phyloP scores from a whole-genome alignment of 208 protist genomes.

The Tritrichomonas foetus region DNA sequence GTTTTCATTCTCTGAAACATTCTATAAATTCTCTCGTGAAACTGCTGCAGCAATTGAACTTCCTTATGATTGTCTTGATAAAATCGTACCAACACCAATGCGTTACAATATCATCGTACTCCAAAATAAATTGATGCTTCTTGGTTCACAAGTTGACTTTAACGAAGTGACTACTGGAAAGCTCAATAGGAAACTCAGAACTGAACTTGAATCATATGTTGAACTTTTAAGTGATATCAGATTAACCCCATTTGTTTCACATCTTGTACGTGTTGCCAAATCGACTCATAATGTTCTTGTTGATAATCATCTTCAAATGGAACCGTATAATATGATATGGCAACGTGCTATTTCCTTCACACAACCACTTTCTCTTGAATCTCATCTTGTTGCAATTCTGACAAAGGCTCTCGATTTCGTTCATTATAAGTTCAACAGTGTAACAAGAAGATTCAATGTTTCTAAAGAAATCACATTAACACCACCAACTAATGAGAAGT shows the following conservation, averaged over 20 bases:
- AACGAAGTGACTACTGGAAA: slow-evolving; percentile 4
- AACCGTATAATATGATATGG: neutral
- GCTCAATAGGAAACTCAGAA: neutral
- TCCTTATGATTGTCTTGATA: neutral
- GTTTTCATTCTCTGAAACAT: slow-evolving; percentile 10
- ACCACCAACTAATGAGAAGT: neutral
- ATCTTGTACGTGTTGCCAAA: neutral
- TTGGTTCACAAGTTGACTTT: neutral
- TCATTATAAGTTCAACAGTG: neutral
- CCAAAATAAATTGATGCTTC: neutral
- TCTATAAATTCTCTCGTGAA: neutral
- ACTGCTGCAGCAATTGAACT: neutral
- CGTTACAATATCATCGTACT: neutral
- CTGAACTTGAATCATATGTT: neutral
- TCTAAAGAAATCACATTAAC: neutral
- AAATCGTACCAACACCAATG: neutral
- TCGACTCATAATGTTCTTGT: neutral
- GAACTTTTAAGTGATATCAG: neutral
- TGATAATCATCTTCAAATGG: neutral
- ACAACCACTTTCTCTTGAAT: neutral
- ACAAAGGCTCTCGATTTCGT: neutral
- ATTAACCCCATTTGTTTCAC: neutral
- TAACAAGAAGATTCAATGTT: neutral
- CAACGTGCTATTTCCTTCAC: neutral
- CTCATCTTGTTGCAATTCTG: neutral